Conservation (phyloP, 805 yeast genomes). For the Zygosaccharomyces siamensis region DNA sequence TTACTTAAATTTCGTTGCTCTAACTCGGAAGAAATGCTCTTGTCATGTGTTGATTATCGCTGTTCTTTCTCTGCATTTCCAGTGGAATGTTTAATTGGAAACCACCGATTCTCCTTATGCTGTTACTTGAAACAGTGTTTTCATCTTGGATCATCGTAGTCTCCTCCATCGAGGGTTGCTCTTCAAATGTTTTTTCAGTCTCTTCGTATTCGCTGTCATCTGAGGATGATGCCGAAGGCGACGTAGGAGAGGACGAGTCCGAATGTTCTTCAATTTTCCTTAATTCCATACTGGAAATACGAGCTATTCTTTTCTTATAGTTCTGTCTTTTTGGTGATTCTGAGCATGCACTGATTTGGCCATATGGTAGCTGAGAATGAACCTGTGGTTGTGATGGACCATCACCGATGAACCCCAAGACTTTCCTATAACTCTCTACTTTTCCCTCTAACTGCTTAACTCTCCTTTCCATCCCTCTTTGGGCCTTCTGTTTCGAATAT, state of each 20-base stretch:
- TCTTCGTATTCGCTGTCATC: conserved; percentile 26
- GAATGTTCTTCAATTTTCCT: conserved; percentile 27
- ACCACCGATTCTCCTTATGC: conserved; percentile 18
- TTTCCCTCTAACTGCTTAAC: conserved; percentile 29
- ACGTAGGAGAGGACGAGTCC: conserved; percentile 18
- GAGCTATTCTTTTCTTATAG: conserved; percentile 20
- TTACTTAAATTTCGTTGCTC: not conserved
- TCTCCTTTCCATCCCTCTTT: conserved; percentile 24
- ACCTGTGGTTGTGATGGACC: conserved; percentile 2
- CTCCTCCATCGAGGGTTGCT: conserved; percentile 10
- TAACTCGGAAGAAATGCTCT: not conserved
- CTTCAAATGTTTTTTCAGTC: conserved; percentile 11
- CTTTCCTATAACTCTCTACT: conserved; percentile 27
- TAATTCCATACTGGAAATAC: conserved; percentile 25
- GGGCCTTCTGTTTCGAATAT: conserved; percentile 11
- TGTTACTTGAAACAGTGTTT: conserved; percentile 1
- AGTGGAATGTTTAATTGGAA: conserved; percentile 22
- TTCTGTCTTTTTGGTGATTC: conserved; percentile 6
- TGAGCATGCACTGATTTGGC: not conserved
- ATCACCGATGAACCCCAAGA: conserved; percentile 22
- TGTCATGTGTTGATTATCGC: not conserved
- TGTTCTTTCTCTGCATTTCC: conserved; percentile 11
- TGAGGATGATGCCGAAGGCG: conserved; percentile 18
- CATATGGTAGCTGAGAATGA: not conserved
- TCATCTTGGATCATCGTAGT: not conserved